Percentiles rank a stretch among this genome's conserved stretches.
phyloP scores from a whole-genome alignment of 345 rosid species.

The Diplotaxis tenuifolia region DNA sequence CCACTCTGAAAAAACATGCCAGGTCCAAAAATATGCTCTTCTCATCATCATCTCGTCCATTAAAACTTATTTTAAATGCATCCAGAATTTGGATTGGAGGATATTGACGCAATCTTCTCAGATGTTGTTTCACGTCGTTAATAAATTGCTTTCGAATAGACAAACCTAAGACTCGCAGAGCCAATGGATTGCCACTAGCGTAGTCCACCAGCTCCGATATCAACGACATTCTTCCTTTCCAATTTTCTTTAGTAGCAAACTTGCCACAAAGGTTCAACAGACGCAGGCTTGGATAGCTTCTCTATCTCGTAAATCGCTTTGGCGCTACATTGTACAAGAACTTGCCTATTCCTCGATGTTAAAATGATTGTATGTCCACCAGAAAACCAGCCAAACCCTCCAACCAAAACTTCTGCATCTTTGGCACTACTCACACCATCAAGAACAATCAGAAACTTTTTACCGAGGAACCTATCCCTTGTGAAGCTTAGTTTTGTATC shows the following conservation, averaged over 20 bases:
- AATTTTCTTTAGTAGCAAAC: background rate
- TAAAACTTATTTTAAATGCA: conserved; percentile 30
- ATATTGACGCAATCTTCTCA: conserved; percentile 20
- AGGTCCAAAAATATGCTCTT: conserved; percentile 40
- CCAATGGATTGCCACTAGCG: conserved; percentile 39
- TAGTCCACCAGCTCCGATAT: conserved; percentile 8
- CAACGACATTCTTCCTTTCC: background rate
- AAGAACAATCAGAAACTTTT: conserved; percentile 29
- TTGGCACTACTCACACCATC: conserved; percentile 28
- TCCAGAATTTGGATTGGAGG: conserved; percentile 14
- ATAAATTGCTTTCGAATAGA: background rate
- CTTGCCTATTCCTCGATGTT: conserved; percentile 30
- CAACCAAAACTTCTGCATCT: conserved; percentile 28
- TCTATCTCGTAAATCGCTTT: conserved; percentile 12
- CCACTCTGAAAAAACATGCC: conserved; percentile 40
- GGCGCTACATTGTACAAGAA: conserved; percentile 23
- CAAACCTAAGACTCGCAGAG: conserved; percentile 36
- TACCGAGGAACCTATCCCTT: conserved; percentile 9
- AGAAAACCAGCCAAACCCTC: conserved; percentile 30
- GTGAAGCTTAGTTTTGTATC: conserved; percentile 10
- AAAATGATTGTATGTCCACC: conserved; percentile 32
- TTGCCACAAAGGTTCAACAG: conserved; percentile 13
- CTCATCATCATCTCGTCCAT: conserved; percentile 22
- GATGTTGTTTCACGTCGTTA: conserved; percentile 13
- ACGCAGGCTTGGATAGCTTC: background rate